Percentiles rank a stretch among this genome's conserved stretches.
Conservation (phyloP, 2,329 filamentous ascomycete genomes). For the Trichoderma hamatum region DNA sequence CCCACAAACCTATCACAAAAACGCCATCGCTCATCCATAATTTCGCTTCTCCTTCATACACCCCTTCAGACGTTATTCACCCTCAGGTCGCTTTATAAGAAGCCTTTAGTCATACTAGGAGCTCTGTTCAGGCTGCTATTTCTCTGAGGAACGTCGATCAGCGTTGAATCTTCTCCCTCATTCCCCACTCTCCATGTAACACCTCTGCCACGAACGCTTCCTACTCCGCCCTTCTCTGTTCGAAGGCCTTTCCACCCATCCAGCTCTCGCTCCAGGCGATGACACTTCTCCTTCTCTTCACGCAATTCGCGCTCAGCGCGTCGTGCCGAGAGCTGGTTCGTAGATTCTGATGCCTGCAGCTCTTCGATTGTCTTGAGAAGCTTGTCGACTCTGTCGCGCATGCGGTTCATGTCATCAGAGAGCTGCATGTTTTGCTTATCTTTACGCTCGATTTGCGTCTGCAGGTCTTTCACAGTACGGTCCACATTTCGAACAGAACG, state of each 20-base stretch:
- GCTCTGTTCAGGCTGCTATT: constrained; percentile 67
- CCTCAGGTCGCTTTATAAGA: constrained; percentile 54
- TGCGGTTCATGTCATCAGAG: constrained; percentile 79
- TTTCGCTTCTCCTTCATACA: background rate
- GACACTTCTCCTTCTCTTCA: constrained; percentile 80
- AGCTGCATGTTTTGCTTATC: constrained; percentile 84
- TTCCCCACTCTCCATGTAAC: constrained; percentile 41
- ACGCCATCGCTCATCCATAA: constrained; percentile 23
- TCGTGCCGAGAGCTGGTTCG: constrained; percentile 77
- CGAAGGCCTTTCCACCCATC: constrained; percentile 81
- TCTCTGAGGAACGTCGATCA: constrained; percentile 61
- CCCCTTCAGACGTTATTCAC: background rate
- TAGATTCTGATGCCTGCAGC: constrained; percentile 83
- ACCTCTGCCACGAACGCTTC: constrained; percentile 44
- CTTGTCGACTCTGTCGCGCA: constrained; percentile 88
- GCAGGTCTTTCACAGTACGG: constrained; percentile 89
- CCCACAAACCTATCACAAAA: constrained; percentile 18
- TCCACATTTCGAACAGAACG: constrained; percentile 91
- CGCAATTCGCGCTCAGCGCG: constrained; percentile 87
- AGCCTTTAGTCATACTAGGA: constrained; percentile 77
- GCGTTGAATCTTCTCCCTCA: constrained; percentile 45
- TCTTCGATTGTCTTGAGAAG: constrained; percentile 91
- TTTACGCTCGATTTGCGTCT: constrained; percentile 87
- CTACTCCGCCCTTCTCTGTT: constrained; percentile 59
- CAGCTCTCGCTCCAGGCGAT: constrained; percentile 84